Conservation (phyloP, 345 rosid genomes). For the Brassica cretica region DNA sequence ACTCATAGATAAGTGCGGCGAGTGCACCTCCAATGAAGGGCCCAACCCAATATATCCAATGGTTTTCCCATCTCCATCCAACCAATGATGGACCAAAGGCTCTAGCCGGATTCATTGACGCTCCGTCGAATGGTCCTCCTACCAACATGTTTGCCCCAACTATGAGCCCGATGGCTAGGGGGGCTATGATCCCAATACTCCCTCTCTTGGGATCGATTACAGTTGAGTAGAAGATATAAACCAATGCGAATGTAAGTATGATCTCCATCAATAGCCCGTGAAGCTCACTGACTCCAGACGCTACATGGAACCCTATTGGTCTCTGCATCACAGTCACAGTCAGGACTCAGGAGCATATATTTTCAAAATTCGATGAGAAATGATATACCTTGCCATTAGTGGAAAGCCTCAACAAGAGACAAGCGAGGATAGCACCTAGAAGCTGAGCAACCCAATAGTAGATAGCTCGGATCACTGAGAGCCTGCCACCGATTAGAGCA, state of each 20-base stretch:
- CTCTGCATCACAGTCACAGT: constrained; percentile 45
- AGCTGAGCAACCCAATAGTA: constrained; percentile 82
- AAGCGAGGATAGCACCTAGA: constrained; percentile 60
- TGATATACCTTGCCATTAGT: constrained; percentile 62
- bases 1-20: constrained; percentile 53
- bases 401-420: constrained; percentile 60
- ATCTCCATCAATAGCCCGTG: constrained; percentile 47
- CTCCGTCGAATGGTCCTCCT: constrained; percentile 43
- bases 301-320: constrained; percentile 57
- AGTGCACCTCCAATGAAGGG: constrained; percentile 43
- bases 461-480: constrained; percentile 56
- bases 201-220: constrained; percentile 43
- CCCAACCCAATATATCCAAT: constrained; percentile 44
- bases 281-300: constrained; percentile 52
- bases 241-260: constrained; percentile 40
- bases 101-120: constrained; percentile 46
- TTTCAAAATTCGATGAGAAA: not conserved
- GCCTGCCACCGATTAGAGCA: constrained; percentile 66
- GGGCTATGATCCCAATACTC: constrained; percentile 40
- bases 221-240: constrained; percentile 40
- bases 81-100: constrained; percentile 46
- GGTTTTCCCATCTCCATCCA: constrained; percentile 44
- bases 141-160: constrained; percentile 42
- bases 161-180: constrained; percentile 39
- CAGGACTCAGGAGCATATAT: not conserved